phyloP scores from a whole-genome alignment of 148 eudicot species.

The Fagopyrum esculentum region DNA sequence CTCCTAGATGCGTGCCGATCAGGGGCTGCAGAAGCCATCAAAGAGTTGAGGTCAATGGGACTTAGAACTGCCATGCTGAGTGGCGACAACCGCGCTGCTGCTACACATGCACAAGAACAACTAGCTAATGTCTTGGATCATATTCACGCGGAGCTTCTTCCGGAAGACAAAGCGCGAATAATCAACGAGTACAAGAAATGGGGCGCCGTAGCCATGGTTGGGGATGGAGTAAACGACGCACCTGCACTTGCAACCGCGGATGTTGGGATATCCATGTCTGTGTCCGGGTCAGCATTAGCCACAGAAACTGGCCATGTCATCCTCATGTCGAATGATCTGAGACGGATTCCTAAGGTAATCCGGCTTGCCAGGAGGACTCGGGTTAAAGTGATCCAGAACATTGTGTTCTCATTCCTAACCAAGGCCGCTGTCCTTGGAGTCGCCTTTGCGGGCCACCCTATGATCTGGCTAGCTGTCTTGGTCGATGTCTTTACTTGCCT shows the following conservation, averaged over 20 bases:
- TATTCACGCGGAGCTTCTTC: conserved; percentile 68
- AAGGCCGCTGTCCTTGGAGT: conserved; percentile 60
- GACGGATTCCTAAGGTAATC: conserved; percentile 52
- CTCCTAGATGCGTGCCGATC: conserved; percentile 76
- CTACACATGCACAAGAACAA: conserved; percentile 64
- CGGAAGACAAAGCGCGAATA: conserved; percentile 66
- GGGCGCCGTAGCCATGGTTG: conserved; percentile 73
- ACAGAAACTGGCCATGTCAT: conserved; percentile 78
- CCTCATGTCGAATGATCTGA: conserved; percentile 79
- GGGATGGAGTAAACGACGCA: conserved; percentile 90
- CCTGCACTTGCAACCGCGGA: conserved; percentile 89
- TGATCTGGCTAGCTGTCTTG: conserved; percentile 92
- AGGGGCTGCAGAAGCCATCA: conserved; percentile 68
- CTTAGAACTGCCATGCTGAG: conserved; percentile 77
- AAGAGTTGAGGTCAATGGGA: conserved; percentile 65
- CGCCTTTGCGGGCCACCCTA: conserved; percentile 68
- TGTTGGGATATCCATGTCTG: conserved; percentile 91
- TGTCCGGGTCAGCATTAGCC: conserved; percentile 89
- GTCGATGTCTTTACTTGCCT: conserved; percentile 71
- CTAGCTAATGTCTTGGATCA: conserved; percentile 42
- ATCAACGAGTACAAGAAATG: conserved; percentile 47
- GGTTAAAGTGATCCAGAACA: conserved; percentile 56
- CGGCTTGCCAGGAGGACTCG: conserved; percentile 48
- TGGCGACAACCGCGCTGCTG: conserved; percentile 75
- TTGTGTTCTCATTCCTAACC: conserved; percentile 45